phyloP scores from a whole-genome alignment of 495 filamentous ascomycete species.

The Penicillium cosmopolitanum region DNA sequence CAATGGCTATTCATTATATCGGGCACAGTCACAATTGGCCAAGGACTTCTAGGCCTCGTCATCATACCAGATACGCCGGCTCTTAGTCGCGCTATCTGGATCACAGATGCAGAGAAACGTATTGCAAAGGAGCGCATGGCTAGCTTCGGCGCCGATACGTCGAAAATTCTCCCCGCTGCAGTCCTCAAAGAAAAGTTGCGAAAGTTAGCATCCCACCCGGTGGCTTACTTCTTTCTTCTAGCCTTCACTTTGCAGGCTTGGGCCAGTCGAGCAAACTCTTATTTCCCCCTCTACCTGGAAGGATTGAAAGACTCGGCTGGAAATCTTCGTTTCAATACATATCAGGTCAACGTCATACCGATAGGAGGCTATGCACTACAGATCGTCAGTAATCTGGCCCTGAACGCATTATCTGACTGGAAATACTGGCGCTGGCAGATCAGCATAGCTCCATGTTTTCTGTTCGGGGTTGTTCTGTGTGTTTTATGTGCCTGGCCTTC shows the following conservation, averaged over 20 bases:
- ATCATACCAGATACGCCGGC: constrained; percentile 22
- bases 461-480: constrained; percentile 10
- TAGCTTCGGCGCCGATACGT: constrained; percentile 17
- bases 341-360: constrained; percentile 46
- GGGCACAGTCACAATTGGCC: constrained; percentile 21
- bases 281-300: constrained; percentile 24
- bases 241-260: constrained; percentile 20
- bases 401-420: constrained; percentile 24
- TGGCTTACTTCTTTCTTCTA: constrained; percentile 19
- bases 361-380: constrained; percentile 47
- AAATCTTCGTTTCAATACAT: constrained; percentile 19
- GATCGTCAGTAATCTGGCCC: constrained; percentile 33
- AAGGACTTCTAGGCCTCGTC: constrained; percentile 19
- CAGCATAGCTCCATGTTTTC: constrained; percentile 8
- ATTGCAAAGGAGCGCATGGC: constrained; percentile 19
- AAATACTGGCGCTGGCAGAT: constrained; percentile 25
- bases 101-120: constrained; percentile 17
- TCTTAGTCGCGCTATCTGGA: constrained; percentile 23
- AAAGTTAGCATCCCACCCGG: constrained; percentile 9
- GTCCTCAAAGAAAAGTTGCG: constrained; percentile 14
- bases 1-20: constrained; percentile 29
- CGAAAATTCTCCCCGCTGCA: constrained; percentile 17
- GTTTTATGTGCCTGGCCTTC: constrained; percentile 21
- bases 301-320: constrained; percentile 9
- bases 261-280: constrained; percentile 22